Percentiles rank a stretch among this genome's conserved stretches.
These are phyloP conservation scores for Malus asiatica DNA, from an alignment of 306 rosid genomes.

Conservation along the genomic window DNA sequence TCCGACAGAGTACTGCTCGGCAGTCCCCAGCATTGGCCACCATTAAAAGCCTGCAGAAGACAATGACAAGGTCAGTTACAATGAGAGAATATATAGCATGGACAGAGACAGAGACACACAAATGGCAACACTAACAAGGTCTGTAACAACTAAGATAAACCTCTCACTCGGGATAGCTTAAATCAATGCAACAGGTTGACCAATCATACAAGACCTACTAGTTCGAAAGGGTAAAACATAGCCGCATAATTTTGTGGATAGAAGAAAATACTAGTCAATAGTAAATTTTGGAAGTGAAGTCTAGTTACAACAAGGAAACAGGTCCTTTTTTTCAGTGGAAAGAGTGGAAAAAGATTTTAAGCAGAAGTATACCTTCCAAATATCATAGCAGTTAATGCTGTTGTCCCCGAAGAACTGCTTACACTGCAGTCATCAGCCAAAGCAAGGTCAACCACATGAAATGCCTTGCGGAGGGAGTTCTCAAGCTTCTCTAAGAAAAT, in stretches of 20 bases:
- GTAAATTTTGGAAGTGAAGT: neutral
- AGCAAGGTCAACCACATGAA: conserved; percentile 77
- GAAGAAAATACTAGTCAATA: neutral
- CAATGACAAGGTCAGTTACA: neutral
- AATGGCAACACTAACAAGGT: neutral
- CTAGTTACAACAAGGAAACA: neutral
- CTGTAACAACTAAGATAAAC: neutral
- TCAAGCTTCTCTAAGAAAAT: conserved; percentile 53
- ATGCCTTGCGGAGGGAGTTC: conserved; percentile 52
- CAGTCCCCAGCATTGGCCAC: conserved; percentile 98
- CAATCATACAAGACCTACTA: neutral
- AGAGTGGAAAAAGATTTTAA: neutral
- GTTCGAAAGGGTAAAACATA: neutral
- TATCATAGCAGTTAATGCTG: conserved; percentile 77
- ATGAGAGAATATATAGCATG: neutral
- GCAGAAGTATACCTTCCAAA: conserved; percentile 65
- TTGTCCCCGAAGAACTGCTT: conserved; percentile 80
- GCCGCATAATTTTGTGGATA: neutral
- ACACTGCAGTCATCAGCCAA: conserved; percentile 77
- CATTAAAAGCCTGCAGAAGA: conserved; percentile 62
- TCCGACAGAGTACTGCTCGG: conserved; percentile 87
- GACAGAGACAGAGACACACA: neutral
- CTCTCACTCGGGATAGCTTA: neutral
- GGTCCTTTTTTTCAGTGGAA: neutral
- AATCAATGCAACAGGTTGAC: neutral